phyloP scores from a whole-genome alignment of 352 stramenopile genomes.

The Phytophthora tentaculata region DNA sequence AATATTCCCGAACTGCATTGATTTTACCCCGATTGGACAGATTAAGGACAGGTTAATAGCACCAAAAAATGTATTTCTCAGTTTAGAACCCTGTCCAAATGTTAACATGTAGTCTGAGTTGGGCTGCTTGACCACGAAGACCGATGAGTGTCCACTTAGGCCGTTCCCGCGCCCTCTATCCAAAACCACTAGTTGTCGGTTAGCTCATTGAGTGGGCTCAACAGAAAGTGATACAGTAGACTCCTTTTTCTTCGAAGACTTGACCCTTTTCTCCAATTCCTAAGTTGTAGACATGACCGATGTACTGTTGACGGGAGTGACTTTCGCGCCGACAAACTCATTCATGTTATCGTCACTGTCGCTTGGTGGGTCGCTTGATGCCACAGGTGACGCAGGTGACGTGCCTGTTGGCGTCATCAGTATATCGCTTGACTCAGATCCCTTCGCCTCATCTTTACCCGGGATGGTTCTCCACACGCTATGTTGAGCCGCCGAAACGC shows the following conservation, averaged over 20 bases:
- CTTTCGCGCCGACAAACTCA: neutral
- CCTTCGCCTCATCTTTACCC: too few species aligned
- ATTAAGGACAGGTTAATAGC: neutral
- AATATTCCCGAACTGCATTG: neutral
- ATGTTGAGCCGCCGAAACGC: neutral
- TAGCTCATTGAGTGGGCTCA: neutral
- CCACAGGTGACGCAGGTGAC: neutral
- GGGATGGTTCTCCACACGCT: neutral
- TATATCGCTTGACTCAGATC: neutral
- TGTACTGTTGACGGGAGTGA: slow-evolving; percentile 1
- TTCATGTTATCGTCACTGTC: slow-evolving; percentile 7
- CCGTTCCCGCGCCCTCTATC: slow-evolving; percentile 4
- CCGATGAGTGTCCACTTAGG: neutral
- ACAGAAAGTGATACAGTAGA: slow-evolving; percentile 9
- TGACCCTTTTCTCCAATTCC: slow-evolving; percentile 6
- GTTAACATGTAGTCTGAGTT: neutral
- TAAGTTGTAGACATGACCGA: slow-evolving; percentile 6
- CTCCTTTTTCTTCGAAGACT: slow-evolving; percentile 3
- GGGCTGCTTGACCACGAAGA: neutral
- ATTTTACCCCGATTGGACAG: neutral
- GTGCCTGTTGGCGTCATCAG: neutral
- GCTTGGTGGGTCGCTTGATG: neutral
- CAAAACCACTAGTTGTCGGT: slow-evolving; percentile 13
- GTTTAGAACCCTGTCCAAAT: neutral
- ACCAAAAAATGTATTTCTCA: neutral